Evolutionary conservation across 345 rosid genomes (phyloP), one percentile per base, ranked within the genome.

Genomic region (Laguncularia racemosa): DNA sequence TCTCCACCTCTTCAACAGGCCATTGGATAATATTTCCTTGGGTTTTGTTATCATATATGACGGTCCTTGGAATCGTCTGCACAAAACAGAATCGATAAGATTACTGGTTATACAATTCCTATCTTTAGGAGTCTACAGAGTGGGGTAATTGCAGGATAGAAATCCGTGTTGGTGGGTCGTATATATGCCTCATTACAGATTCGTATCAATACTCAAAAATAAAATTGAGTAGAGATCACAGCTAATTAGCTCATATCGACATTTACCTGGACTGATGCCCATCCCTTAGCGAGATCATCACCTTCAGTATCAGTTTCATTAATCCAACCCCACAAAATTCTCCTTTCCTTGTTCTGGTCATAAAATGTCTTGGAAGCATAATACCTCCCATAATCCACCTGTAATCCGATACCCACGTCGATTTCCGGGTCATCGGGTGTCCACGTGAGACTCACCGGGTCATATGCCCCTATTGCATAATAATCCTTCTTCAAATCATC

Each of bases 311-410:
- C 99, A 23, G 97, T 86, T 67, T 93, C 99, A 60, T 89, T 86
- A 45, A 85, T 83, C 99, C 99, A 89, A 46, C 99, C 88, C 99
- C 96, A 93, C 20, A 87, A 55, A 43, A 93, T 71, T 62, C 99
- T 84, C 56, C 99, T 71, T 61, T 69, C 61, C 48, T 76, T 86
- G 59, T 63, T 48, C 55, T 72, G 89, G 67, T 93, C 99, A 52
- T 69, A 93, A 66, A 93, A 93, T 14, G 97, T 68, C 68, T 93
- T 93, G 2, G 97, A 93, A 14, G 99, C 99, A 58, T 93, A 93
- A 57, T 77, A 86, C 63, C 82, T 70, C 23, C 99, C 97, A 50
- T 93, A 89, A 59, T 93, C 99, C 50, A 75, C 69, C 76, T 67
- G 70, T 53, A 89, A 71, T 49, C 99, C 91, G 63, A 83, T 83